Percentiles rank a stretch among this genome's conserved stretches.
Conservation (phyloP, 768 basidiomycete species). For the Leucocoprinus birnbaumii region DNA sequence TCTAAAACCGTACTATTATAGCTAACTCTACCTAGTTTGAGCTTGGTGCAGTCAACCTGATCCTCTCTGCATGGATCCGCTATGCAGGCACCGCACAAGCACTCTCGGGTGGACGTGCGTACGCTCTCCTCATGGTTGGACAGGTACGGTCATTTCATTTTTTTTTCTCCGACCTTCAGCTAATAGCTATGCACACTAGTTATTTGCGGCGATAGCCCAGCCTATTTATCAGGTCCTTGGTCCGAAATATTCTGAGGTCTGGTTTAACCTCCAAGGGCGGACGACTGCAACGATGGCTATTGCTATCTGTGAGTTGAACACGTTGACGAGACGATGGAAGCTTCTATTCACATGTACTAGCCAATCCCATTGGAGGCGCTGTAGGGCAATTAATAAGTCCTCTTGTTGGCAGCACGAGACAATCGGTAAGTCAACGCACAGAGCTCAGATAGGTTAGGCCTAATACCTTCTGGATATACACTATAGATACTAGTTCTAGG, state of each 20-base stretch:
- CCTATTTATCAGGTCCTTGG: constrained; percentile 76
- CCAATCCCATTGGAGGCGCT: constrained; percentile 74
- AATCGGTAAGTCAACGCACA: constrained; percentile 47
- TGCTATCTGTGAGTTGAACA: constrained; percentile 38
- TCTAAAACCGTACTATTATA: constrained; percentile 1
- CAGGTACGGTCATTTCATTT: constrained; percentile 44
- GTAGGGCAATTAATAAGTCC: constrained; percentile 75
- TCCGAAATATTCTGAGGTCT: constrained; percentile 78
- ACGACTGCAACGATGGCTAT: constrained; percentile 73
- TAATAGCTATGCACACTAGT: constrained; percentile 31
- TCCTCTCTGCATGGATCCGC: constrained; percentile 74
- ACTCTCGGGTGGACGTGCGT: constrained; percentile 49
- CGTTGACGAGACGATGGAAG: neutral
- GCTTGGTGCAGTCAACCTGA: constrained; percentile 47
- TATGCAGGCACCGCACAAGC: constrained; percentile 65
- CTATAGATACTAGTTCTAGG: constrained; percentile 65
- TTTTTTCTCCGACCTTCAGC: neutral
- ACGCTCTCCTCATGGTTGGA: constrained; percentile 65
- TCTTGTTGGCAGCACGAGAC: constrained; percentile 44
- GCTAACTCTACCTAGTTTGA: constrained; percentile 52
- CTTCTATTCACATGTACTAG: constrained; percentile 27
- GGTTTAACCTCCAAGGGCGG: constrained; percentile 76
- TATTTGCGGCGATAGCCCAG: constrained; percentile 63
- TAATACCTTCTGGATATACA: constrained; percentile 41
- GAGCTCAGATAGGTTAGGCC: neutral